phyloP scores from a whole-genome alignment of 108 stramenopile species.

The Epithemia pelagica region DNA sequence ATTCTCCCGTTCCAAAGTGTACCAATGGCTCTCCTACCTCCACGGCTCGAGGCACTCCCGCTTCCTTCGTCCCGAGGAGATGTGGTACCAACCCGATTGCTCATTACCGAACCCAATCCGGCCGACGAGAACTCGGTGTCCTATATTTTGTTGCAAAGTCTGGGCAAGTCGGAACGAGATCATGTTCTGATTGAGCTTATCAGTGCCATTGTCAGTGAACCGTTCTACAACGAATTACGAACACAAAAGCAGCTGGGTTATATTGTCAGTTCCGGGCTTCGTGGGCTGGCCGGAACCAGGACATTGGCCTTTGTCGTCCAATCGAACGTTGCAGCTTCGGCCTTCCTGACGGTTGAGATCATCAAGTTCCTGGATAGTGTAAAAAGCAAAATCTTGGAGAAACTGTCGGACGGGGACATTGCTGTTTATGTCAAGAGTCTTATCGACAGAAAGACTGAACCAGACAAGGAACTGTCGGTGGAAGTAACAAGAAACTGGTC shows the following conservation, averaged over 20 bases:
- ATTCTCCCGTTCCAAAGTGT: slow-evolving; percentile 68
- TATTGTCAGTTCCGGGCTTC: slow-evolving; percentile 74
- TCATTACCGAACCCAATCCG: slow-evolving; percentile 70
- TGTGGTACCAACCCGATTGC: slow-evolving; percentile 31
- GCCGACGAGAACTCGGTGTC: slow-evolving; percentile 62
- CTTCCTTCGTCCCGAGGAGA: slow-evolving; percentile 18
- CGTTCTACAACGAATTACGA: slow-evolving; percentile 85
- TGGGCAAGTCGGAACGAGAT: slow-evolving; percentile 51
- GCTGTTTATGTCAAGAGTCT: slow-evolving; percentile 63
- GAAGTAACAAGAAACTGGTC: slow-evolving; percentile 82
- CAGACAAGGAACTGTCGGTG: slow-evolving; percentile 64
- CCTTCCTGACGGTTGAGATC: slow-evolving; percentile 35
- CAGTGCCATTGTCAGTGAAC: slow-evolving; percentile 66
- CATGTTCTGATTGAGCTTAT: slow-evolving; percentile 71
- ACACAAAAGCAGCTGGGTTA: slow-evolving; percentile 93
- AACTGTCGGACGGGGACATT: slow-evolving; percentile 45
- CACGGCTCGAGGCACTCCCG: slow-evolving; percentile 51
- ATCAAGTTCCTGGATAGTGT: slow-evolving; percentile 50
- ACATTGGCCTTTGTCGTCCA: slow-evolving; percentile 66
- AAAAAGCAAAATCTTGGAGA: slow-evolving; percentile 34
- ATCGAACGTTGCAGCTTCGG: slow-evolving; percentile 32
- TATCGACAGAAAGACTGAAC: slow-evolving; percentile 72
- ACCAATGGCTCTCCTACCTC: slow-evolving; percentile 42
- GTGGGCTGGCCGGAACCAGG: slow-evolving; percentile 56
- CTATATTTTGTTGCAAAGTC: slow-evolving; percentile 61